Conservation (phyloP, 139 green algal species). For the Tetraselmis chui region DNA sequence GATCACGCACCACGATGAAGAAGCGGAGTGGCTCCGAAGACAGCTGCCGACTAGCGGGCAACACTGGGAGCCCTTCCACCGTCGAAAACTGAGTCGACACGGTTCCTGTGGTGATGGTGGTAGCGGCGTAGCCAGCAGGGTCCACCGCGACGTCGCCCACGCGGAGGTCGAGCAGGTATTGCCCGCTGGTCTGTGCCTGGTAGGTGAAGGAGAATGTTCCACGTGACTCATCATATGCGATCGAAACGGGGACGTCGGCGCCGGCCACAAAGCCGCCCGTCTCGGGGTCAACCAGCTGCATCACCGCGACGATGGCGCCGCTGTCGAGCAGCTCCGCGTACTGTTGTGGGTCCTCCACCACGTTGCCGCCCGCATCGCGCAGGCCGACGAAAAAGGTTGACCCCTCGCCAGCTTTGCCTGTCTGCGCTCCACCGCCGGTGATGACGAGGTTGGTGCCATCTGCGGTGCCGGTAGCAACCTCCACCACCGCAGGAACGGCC, state of each 20-base stretch:
- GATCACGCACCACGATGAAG: background rate
- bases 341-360: background rate
- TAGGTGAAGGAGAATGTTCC: background rate
- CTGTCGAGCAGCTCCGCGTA: background rate
- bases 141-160: background rate
- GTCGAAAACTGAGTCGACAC: background rate
- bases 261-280: background rate
- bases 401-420: background rate
- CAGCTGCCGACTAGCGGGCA: background rate
- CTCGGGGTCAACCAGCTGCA: background rate
- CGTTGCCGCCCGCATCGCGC: background rate
- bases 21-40: background rate
- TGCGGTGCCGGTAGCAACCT: background rate
- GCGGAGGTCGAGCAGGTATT: background rate
- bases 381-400: background rate
- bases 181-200: background rate
- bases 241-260: background rate
- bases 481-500: background rate
- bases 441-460: background rate
- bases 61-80: background rate
- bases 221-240: background rate
- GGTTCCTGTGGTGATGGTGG: background rate
- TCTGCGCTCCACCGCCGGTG: background rate
- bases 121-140: background rate
- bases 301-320: background rate